Conservation (phyloP, 139 green algal genomes). For the Chlorella sp. region DNA sequence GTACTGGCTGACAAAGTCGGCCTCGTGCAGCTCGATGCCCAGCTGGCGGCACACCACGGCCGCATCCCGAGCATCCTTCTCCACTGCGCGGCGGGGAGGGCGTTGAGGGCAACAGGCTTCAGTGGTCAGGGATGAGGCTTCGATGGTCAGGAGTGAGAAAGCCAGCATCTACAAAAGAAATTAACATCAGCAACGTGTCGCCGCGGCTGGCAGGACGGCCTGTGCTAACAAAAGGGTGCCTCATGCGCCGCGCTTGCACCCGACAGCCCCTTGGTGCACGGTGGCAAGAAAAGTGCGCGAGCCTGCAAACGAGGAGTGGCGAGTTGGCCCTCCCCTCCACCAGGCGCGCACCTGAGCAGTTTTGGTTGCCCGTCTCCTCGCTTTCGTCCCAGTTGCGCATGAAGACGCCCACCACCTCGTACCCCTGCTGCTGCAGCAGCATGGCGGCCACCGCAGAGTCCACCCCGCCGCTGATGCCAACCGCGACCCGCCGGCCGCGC, state of each 20-base stretch:
- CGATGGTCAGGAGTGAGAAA: too few relatives aligned
- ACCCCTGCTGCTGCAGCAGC: slow-evolving; percentile 58
- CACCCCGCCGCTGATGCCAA: slow-evolving; percentile 82
- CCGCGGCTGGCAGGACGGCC: too few relatives aligned
- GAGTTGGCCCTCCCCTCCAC: neutral
- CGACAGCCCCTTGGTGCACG: too few relatives aligned
- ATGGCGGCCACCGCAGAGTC: slow-evolving; percentile 81
- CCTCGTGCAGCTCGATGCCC: slow-evolving; percentile 69
- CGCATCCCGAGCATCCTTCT: slow-evolving; percentile 44
- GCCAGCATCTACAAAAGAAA: too few relatives aligned
- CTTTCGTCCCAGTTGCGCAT: slow-evolving; percentile 87
- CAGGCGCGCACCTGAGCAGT: slow-evolving; percentile 40
- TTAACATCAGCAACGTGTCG: neutral
- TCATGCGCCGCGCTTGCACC: too few relatives aligned
- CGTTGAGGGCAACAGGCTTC: too few relatives aligned
- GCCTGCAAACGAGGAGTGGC: neutral
- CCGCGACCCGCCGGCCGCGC: slow-evolving; percentile 49
- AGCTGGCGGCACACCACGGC: slow-evolving; percentile 57
- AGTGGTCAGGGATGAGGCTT: too few relatives aligned
- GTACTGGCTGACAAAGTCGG: slow-evolving; percentile 78
- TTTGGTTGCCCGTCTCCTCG: slow-evolving; percentile 72
- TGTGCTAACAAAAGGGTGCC: too few relatives aligned
- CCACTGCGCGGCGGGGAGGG: slow-evolving; percentile 16
- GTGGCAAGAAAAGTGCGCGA: neutral
- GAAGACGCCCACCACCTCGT: slow-evolving; percentile 72